Base-by-base conservation (phyloP, 768 basidiomycete species). In the Butyriboletus loyo region DNA sequence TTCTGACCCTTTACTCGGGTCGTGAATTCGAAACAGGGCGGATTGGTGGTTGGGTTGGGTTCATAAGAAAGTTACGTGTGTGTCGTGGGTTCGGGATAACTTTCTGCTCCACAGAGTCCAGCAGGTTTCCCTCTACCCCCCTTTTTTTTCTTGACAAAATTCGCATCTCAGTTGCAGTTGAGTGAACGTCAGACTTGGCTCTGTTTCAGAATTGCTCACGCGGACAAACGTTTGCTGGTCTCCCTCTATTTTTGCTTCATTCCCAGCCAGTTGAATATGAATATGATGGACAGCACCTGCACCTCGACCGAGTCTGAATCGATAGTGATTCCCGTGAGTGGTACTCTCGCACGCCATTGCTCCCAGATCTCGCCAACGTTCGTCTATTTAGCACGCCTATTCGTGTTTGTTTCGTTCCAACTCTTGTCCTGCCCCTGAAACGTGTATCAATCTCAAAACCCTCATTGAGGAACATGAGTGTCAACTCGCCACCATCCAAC, bases 391-490 rank as follows among this genome's bases (percentile, higher is more conserved):
- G 65, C 41, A 48, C 14, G 21, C 46, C 30, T 53, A 55, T 48
- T 37, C 31, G 9, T n/a, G n/a, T 17, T 27, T 60, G 21, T 31
- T 60, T 31, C 27, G 31, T 14, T 60, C 60, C 47, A 65, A 66
- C 36, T 7, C 43, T 4, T 61, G 48, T 46, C 60, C 66, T 27
- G 52, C 52, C 10, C 37, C 35, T 19, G 28, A 60, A 34, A 34
- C 47, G n/a, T 45, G 42, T 5, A 35, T 25, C 34, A 32, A 22
- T 21, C 52, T 65, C 50, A 51, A 51, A 2, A 39, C 49, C 4
- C 63, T 65, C 45, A 56, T 63, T 22, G 40, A 48, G n/a, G 36
- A 41, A 15, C 56, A 60, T 28, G 50, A 65, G 27, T n/a, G 7
- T 17, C 53, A 65, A 5, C 57, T 65, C 22, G n/a, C 32, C 21